Conservation (phyloP, 306 rosid genomes). For the Aeschynomene evenia region DNA sequence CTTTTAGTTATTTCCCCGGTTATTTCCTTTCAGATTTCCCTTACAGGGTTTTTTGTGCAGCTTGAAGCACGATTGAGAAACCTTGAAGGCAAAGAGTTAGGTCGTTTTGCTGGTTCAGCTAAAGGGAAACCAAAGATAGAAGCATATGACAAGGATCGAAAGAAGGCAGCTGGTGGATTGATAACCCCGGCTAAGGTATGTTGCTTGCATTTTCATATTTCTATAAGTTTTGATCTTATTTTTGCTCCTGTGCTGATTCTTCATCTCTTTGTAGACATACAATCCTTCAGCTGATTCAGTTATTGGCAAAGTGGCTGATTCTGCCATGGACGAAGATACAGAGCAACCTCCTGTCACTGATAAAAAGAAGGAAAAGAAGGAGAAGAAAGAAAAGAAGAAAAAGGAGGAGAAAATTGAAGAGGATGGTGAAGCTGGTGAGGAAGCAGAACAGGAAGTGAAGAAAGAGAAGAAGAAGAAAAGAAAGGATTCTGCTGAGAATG, state of each 20-base stretch:
- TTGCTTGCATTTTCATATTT: not conserved
- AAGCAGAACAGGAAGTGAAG: conserved; percentile 31
- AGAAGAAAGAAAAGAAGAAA: conserved; percentile 45
- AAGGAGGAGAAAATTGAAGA: conserved; percentile 26
- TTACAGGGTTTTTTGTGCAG: conserved; percentile 23
- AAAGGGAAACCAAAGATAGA: conserved; percentile 90
- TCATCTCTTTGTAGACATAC: conserved; percentile 58
- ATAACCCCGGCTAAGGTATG: conserved; percentile 83
- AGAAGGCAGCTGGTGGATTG: conserved; percentile 77
- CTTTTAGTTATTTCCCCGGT: not conserved
- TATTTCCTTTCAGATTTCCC: not conserved
- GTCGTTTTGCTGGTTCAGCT: conserved; percentile 80
- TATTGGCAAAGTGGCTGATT: conserved; percentile 41
- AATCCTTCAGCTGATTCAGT: conserved; percentile 78
- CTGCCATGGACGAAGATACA: conserved; percentile 42
- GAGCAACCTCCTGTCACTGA: conserved; percentile 34
- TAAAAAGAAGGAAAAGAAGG: conserved; percentile 57
- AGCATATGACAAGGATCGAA: conserved; percentile 84
- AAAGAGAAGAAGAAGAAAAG: conserved; percentile 46
- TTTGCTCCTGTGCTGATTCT: not conserved
- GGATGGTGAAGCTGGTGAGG: conserved; percentile 34
- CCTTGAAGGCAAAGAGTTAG: conserved; percentile 85
- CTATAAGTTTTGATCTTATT: not conserved
- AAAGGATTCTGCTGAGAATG: conserved; percentile 27
- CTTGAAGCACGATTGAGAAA: conserved; percentile 84